Percentiles rank a stretch among this genome's conserved stretches.
phyloP scores from a whole-genome alignment of 169 alveolate genomes.

The Besnoitia besnoiti region DNA sequence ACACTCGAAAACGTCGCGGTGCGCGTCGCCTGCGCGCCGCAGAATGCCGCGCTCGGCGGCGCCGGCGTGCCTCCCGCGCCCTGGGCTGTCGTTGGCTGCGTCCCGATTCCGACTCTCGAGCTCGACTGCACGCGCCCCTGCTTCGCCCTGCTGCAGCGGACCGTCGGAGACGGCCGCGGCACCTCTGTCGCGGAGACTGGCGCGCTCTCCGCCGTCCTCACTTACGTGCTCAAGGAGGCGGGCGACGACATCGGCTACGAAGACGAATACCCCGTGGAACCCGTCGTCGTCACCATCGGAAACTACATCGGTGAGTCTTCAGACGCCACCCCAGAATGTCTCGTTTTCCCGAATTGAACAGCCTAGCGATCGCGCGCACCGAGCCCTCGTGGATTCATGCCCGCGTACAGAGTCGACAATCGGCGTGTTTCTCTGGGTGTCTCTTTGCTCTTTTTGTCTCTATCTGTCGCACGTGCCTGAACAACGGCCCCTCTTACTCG shows the following conservation, averaged over 20 bases:
- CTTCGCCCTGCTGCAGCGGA: constrained; percentile 25
- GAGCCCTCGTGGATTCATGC: no score
- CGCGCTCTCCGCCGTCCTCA: not conserved
- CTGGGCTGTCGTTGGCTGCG: constrained; percentile 22
- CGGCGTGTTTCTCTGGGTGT: no score
- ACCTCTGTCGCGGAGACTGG: constrained; percentile 24
- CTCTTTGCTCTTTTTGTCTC: no score
- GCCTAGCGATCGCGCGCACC: no score
- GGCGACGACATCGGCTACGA: constrained; percentile 70
- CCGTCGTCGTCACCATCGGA: constrained; percentile 34
- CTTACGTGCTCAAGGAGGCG: constrained; percentile 44
- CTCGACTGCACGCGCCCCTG: constrained; percentile 15
- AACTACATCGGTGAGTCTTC: not conserved
- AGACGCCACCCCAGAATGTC: not conserved
- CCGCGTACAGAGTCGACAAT: no score
- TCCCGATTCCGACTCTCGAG: not conserved
- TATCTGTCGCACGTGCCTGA: no score
- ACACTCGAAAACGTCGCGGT: constrained; percentile 46
- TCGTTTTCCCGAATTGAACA: no score
- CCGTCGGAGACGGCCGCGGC: constrained; percentile 19
- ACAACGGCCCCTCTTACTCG: no score
- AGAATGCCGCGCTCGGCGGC: not conserved
- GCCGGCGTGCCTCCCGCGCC: constrained; percentile 3
- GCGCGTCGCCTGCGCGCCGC: not conserved
- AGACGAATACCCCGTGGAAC: constrained; percentile 68